Conservation (phyloP, 257 asterid species). For the Solanum tarijense region DNA sequence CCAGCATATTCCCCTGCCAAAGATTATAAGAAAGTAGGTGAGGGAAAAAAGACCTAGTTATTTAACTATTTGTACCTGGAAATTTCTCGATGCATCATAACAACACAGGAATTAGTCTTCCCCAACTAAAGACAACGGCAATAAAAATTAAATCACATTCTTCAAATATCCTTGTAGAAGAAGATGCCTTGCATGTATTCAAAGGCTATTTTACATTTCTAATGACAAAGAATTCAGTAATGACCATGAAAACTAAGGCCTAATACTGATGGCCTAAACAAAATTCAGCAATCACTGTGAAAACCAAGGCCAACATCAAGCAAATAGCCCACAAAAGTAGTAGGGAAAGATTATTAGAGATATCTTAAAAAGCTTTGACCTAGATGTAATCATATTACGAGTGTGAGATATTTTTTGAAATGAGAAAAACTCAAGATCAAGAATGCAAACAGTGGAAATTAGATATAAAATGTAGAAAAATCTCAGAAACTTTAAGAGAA, state of each 20-base stretch:
- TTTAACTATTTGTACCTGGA: background rate
- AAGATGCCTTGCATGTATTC: background rate
- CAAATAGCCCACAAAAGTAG: background rate
- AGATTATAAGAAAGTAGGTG: background rate
- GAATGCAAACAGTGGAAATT: background rate
- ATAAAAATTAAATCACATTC: background rate
- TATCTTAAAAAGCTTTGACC: background rate
- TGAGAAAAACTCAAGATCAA: background rate
- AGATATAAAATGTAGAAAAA: background rate
- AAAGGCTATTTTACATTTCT: background rate
- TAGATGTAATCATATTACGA: background rate
- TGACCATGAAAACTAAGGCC: background rate
- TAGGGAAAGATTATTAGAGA: background rate
- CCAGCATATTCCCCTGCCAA: slow-evolving; percentile 84
- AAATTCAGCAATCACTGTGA: background rate
- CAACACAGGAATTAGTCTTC: background rate
- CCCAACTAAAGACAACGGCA: background rate
- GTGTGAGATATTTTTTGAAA: too few species aligned
- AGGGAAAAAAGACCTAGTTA: background rate
- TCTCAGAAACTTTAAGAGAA: background rate
- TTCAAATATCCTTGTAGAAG: background rate
- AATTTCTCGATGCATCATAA: background rate
- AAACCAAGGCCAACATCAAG: background rate
- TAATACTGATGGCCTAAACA: background rate
- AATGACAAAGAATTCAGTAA: background rate